These are phyloP conservation scores for Urtica urens DNA, from an alignment of 306 rosid genomes.

Conservation along the genomic window DNA sequence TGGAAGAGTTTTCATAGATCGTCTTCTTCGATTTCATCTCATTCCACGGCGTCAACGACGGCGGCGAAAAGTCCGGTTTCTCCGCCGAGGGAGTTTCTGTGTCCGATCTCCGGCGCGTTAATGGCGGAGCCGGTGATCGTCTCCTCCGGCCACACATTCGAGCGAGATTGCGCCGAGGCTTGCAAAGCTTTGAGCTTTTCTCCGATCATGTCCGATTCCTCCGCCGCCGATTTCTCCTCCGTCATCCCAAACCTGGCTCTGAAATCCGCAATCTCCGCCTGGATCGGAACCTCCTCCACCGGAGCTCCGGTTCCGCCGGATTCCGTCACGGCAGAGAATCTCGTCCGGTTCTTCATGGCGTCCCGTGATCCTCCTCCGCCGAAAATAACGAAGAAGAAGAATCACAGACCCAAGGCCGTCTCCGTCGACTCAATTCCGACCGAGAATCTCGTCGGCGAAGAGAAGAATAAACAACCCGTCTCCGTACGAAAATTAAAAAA, in stretches of 20 bases:
- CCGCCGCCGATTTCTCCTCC: constrained; percentile 62
- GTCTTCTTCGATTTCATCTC: constrained; percentile 20
- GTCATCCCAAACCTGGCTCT: constrained; percentile 73
- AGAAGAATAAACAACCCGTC: too few relatives aligned
- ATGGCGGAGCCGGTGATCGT: constrained; percentile 91
- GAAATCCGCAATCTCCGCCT: constrained; percentile 58
- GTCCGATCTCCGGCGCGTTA: constrained; percentile 57
- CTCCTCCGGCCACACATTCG: constrained; percentile 87
- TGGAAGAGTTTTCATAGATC: constrained; percentile 54
- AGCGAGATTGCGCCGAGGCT: constrained; percentile 40
- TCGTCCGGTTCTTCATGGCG: constrained; percentile 29
- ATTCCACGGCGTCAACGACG: constrained; percentile 11
- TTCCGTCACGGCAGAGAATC: constrained; percentile 24
- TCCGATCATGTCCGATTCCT: constrained; percentile 41
- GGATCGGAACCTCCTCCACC: constrained; percentile 37
- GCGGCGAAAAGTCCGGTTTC: constrained; percentile 17
- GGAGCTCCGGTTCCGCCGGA: constrained; percentile 29
- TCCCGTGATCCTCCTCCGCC: background rate
- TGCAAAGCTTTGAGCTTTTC: constrained; percentile 43
- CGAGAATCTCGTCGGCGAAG: too few relatives aligned
- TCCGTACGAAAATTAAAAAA: too few relatives aligned
- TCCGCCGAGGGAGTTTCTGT: constrained; percentile 64
- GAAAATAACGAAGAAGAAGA: too few relatives aligned
- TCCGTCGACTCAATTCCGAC: too few relatives aligned
- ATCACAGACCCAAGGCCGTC: too few relatives aligned